A percentile compares a stretch with the other conserved stretches of the same genome.
phyloP scores from a whole-genome alignment of 2,329 filamentous ascomycete species.

The Scolecobasidium constrictum region DNA sequence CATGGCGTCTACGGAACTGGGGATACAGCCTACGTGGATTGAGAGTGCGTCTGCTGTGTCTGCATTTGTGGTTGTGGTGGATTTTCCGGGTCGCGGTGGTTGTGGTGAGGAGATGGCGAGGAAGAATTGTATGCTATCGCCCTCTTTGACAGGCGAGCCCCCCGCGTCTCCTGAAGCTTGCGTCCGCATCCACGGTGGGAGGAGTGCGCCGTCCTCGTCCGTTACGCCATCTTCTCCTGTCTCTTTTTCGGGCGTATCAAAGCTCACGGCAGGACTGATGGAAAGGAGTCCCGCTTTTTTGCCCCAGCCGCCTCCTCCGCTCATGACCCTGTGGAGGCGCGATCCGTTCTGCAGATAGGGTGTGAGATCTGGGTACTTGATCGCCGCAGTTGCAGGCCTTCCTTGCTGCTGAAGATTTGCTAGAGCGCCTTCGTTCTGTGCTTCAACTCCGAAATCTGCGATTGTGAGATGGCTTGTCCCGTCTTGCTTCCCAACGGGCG shows the following conservation, averaged over 20 bases:
- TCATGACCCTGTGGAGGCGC: slow-evolving; percentile 46
- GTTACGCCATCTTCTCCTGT: slow-evolving; percentile 12
- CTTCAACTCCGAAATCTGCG: not conserved
- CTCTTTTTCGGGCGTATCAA: slow-evolving; percentile 20
- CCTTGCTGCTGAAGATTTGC: not conserved
- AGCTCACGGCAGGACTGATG: slow-evolving; percentile 47
- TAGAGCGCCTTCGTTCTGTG: slow-evolving; percentile 11
- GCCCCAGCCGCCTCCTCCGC: slow-evolving; percentile 78
- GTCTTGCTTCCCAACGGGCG: slow-evolving; percentile 28
- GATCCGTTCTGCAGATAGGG: slow-evolving; percentile 16
- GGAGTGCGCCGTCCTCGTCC: slow-evolving; percentile 8
- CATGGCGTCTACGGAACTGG: slow-evolving; percentile 32
- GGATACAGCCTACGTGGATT: slow-evolving; percentile 35
- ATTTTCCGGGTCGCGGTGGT: no score
- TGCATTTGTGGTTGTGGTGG: no score
- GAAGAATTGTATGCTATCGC: slow-evolving; percentile 20
- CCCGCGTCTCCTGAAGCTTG: slow-evolving; percentile 1
- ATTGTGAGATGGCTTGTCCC: not conserved
- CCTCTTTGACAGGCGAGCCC: slow-evolving; percentile 1
- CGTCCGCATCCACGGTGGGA: slow-evolving; percentile 3
- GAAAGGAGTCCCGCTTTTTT: slow-evolving; percentile 68
- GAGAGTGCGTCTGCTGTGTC: no score
- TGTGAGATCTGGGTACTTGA: not conserved
- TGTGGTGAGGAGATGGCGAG: slow-evolving; percentile 11
- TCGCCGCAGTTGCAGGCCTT: not conserved